Base-by-base conservation (phyloP, 2,329 filamentous ascomycete genomes). In the Malbranchea cinnamomea region DNA sequence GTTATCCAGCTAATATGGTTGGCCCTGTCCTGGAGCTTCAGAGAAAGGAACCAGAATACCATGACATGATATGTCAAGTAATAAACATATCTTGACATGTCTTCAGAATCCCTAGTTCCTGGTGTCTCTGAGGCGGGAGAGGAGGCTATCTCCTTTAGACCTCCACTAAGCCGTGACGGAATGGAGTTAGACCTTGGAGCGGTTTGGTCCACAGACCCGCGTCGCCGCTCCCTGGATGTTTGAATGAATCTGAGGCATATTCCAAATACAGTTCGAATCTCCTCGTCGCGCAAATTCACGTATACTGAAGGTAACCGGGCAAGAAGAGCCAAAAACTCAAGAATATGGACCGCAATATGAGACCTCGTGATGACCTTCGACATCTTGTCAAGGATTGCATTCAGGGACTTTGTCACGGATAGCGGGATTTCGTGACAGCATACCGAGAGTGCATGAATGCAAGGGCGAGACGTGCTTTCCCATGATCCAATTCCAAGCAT, bases 241-340 rank as follows among this genome's bases (percentile, higher is more conserved):
- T 95, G 82, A 22, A 98, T 63, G 49, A 94, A 95, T 30, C 84
- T 75, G 52, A 93, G 84, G 47, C 84, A 94, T 26, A 98, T 91
- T 6, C 81, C 89, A 50, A 98, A 95, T 1, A 95, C 81, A 31
- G 82, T 84, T 38, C 82, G 80, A 53, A 87, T 94, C 46, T 95
- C 85, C 23, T 93, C 83, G 43, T 91, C 78, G 30, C 81, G 71
- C 49, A 94, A 81, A 47, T 93, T 91, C 47, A 82, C 74, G 48
- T 85, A 91, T 2, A 94, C 67, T 37, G 82, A 71, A 6, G 81
- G 82, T 34, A 94, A 62, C 20, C 87, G 76, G 31, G 85, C 84
- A 16, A 98, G 67, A 28, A 83, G 78, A 6, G 82, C 80, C n/a
- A 98, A 62, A 46, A 98, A 95, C 48, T 98, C 89, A 28, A 98